Percentiles rank a stretch among this genome's conserved stretches.
Conservation (phyloP, 2,329 filamentous ascomycete genomes). For the Nigrograna mackinnonii region DNA sequence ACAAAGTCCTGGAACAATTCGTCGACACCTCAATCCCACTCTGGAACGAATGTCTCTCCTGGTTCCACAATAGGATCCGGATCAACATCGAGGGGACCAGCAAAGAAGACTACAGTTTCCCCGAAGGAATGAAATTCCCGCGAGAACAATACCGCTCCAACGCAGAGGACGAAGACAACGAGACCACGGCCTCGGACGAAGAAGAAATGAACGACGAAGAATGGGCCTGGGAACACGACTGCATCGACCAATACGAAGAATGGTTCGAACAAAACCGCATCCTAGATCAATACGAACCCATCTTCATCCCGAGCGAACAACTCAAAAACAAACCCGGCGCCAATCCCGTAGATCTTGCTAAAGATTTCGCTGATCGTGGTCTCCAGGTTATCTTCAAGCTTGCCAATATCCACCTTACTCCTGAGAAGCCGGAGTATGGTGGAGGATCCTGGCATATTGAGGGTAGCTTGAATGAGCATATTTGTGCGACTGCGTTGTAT, state of each 20-base stretch:
- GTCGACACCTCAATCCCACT: conserved; percentile 20
- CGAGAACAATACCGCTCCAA: conserved; percentile 5
- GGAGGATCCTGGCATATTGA: conserved; percentile 52
- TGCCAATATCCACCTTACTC: conserved; percentile 61
- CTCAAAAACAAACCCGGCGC: neutral
- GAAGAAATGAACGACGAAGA: conserved; percentile 3
- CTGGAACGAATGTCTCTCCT: conserved; percentile 25
- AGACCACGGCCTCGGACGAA: conserved; percentile 1
- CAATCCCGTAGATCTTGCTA: conserved; percentile 17
- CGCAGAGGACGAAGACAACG: neutral
- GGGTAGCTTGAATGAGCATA: conserved; percentile 61
- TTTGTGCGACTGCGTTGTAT: conserved; percentile 65
- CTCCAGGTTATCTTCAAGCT: conserved; percentile 69
- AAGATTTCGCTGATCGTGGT: conserved; percentile 40
- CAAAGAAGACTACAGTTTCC: conserved; percentile 9
- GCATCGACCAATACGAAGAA: conserved; percentile 1
- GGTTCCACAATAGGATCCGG: conserved; percentile 5
- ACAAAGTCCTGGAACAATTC: conserved; percentile 21
- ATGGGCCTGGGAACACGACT: conserved; percentile 4
- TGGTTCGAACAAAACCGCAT: conserved; percentile 2
- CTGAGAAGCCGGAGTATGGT: conserved; percentile 58
- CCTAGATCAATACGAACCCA: conserved; percentile 5
- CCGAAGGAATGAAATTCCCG: conserved; percentile 3
- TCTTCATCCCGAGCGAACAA: neutral
- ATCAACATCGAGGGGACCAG: no score